Conservation (phyloP, 83 land plant species). For the Larix sibirica region DNA sequence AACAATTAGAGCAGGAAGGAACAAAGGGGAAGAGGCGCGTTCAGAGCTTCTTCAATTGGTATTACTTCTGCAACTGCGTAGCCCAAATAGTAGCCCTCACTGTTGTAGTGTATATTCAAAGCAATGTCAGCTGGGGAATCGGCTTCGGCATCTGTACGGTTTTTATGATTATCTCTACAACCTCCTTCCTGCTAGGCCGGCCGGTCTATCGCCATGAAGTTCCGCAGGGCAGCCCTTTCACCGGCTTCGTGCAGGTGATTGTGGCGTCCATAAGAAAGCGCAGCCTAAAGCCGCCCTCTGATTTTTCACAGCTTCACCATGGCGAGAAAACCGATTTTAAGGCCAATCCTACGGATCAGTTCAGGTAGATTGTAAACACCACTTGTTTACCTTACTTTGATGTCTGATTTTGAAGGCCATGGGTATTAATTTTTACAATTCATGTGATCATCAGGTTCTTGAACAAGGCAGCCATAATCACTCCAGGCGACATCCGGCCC, state of each 20-base stretch:
- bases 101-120: slow-evolving; percentile 38
- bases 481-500: background rate
- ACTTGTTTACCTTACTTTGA: background rate
- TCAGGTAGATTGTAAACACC: slow-evolving; percentile 26
- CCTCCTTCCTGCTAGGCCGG: slow-evolving; percentile 28
- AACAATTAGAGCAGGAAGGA: slow-evolving; percentile 37
- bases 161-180: slow-evolving; percentile 33
- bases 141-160: slow-evolving; percentile 34
- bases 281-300: slow-evolving; percentile 11
- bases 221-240: slow-evolving; percentile 45
- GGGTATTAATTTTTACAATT: too few relatives aligned
- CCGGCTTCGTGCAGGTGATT: slow-evolving; percentile 33
- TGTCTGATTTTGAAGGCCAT: background rate
- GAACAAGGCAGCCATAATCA: slow-evolving; percentile 53
- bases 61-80: slow-evolving; percentile 34
- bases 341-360: slow-evolving; percentile 31
- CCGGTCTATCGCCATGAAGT: slow-evolving; percentile 20
- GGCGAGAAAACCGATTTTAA: slow-evolving; percentile 12
- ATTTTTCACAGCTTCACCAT: slow-evolving; percentile 22
- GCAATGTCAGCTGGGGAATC: slow-evolving; percentile 31
- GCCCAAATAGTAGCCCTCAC: slow-evolving; percentile 33
- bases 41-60: background rate
- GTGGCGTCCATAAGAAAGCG: slow-evolving; percentile 35
- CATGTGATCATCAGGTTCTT: slow-evolving; percentile 37
- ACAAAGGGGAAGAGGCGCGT: background rate